phyloP scores from a whole-genome alignment of 2,329 filamentous ascomycete genomes.

The Pezicula radicicola region DNA sequence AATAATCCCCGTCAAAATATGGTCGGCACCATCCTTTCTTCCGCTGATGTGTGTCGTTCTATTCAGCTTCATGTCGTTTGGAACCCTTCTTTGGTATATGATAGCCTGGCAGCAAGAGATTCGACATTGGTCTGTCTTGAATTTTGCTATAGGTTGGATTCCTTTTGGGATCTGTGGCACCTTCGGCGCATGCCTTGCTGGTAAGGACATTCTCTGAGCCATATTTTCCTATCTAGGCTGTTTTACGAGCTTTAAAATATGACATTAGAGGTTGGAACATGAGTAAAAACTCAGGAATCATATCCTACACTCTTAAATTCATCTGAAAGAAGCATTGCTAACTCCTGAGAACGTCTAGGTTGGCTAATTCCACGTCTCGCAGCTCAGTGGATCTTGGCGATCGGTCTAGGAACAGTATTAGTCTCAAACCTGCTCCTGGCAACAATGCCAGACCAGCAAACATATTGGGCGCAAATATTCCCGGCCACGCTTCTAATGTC shows the following conservation, averaged over 20 bases:
- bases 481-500: constrained; percentile 32
- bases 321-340: too few species aligned
- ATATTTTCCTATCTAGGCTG: too few species aligned
- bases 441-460: constrained; percentile 42
- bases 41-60: constrained; percentile 11
- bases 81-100: constrained; percentile 47
- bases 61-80: constrained; percentile 23
- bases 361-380: constrained; percentile 43
- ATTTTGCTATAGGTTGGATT: constrained; percentile 35
- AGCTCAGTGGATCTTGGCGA: constrained; percentile 42
- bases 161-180: constrained; percentile 39
- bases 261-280: too few species aligned
- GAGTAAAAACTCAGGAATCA: too few species aligned
- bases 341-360: constrained; percentile 17
- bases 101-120: constrained; percentile 41
- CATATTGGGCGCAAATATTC: constrained; percentile 42
- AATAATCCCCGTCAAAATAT: constrained; percentile 21
- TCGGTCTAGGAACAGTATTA: constrained; percentile 34
- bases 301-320: too few species aligned
- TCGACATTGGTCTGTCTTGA: constrained; percentile 36
- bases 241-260: too few species aligned
- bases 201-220: too few species aligned
- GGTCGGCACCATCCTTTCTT: constrained; percentile 16
- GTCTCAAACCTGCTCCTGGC: constrained; percentile 33
- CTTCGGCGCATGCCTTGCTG: constrained; percentile 32